Evolutionary conservation across 2,329 filamentous ascomycete species (phyloP), one percentile per base, ranked within the genome.

Genomic region (Verticillium nonalfalfae): DNA sequence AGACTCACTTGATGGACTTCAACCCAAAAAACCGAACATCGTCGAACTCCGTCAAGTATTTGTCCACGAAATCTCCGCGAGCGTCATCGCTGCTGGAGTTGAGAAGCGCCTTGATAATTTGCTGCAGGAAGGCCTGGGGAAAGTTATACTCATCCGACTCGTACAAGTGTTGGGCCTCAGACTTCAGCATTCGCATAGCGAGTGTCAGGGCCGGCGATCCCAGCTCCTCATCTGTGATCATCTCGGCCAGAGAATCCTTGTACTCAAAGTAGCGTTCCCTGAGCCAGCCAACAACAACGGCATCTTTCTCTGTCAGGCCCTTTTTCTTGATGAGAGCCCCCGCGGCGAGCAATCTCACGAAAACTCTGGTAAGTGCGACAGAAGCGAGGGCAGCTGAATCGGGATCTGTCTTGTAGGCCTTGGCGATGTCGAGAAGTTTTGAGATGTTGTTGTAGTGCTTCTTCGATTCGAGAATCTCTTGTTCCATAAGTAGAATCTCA

Each of bases 381-480:
- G 89, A 85, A 0, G 93, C 90, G 38, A 90, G 77, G 56, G 91
- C 78, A 11, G 85, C 81, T 4, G 85, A 79, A 54, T 88, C 83
- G 1, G 79, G 74, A 18, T 83, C 78, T 21, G 78, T 72, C 2
- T 81, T 74, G 58, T 70, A 72, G 72, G 40, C 86, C 75, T 68
- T 86, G 55, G 76, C 74, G 15, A 68, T 82, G 52, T 82, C 81
- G 56, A 96, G 79, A 40, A 98, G 77, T 11, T 83, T 85, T 7
- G 86, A 83, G 69, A 98, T 94, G 71, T 96, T 92, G 79, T 97
- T 96, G 81, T 96, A 96, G 76, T 97, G 85, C 74, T 93, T 91
- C 70, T 87, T 90, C 58, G 93, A 96, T 74, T 95, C 88, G 64
- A 93, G 77, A 60, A 98, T 93, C 61, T 90, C 88, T 65, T 85